Evolutionary conservation across 2,329 filamentous ascomycete species (phyloP), one percentile per base, ranked within the genome.

Genomic region (Juglanconis sp.): DNA sequence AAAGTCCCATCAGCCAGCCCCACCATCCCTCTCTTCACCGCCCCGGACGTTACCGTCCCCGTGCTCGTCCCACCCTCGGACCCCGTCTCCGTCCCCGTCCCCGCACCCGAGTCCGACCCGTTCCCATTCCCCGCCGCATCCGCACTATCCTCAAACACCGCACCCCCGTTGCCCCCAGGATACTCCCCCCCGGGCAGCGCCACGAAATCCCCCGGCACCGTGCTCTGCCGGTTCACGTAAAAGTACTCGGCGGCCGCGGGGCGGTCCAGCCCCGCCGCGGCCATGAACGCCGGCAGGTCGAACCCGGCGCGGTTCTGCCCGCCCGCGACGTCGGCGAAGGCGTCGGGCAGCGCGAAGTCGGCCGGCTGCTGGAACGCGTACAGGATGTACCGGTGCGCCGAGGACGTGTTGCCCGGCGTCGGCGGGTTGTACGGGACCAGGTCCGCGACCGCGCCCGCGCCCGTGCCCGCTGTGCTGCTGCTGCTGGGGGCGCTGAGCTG

Each of bases 351-450:
- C 31, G 36, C 48, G 32, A 63, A 60, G 50, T 13, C 40, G 8
- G 38, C 32, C 4, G 61, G 61, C 50, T 63, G 57, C 17, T 47
- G 34, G 38, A 60, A 63, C 36, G 61, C 54, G 46, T 63, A 63
- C 34, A 63, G 36, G 46, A 63, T 63, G 54, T 63, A 63, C 42
- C 61, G 47, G 50, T 63, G 61, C 3, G 61, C 61, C 4, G 61
- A 49, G 15, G 61, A 63, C 7, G 50, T 63, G 8, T 40, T 36
- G 2, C 49, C 49, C 8, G 61, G 61, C 6, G 35, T 46, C 2
- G 61, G 61, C 3, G 61, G n/a, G n/a, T 38, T 30, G 54, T 63
- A 63, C 1, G 58, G 58, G 7, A 49, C 53, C 13, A 58, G 36
- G 56, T 59, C 52, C 47, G 30, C 47, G 47, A 9, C 24, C 24